Conservation (phyloP, 2,329 filamentous ascomycete genomes). For the Penicillium glabrum region DNA sequence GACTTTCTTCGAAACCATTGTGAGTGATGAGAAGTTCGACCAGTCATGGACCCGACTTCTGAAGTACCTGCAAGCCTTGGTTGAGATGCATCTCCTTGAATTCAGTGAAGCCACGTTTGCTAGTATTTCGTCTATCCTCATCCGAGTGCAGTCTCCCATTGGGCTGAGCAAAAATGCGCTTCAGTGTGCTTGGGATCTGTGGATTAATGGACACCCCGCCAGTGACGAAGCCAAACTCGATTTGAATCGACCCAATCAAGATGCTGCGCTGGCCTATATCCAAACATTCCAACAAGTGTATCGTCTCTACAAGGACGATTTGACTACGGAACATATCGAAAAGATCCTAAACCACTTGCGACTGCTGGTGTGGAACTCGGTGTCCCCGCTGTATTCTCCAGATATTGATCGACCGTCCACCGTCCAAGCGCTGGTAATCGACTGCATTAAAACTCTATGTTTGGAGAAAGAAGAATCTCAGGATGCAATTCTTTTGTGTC, state of each 20-base stretch:
- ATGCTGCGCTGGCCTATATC: conserved; percentile 82
- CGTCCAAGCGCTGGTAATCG: conserved; percentile 35
- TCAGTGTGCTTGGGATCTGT: conserved; percentile 66
- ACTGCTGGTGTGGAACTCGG: conserved; percentile 70
- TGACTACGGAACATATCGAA: conserved; percentile 63
- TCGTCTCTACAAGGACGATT: conserved; percentile 64
- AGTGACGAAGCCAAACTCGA: conserved; percentile 44
- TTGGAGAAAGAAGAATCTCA: conserved; percentile 39
- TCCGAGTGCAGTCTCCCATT: conserved; percentile 45
- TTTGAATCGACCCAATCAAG: conserved; percentile 66
- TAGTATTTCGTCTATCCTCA: conserved; percentile 63
- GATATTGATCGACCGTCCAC: conserved; percentile 40
- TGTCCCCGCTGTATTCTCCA: conserved; percentile 39
- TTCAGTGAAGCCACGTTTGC: conserved; percentile 71
- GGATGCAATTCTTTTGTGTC: conserved; percentile 38
- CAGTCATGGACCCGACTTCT: conserved; percentile 75
- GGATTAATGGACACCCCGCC: conserved; percentile 65
- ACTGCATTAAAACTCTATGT: conserved; percentile 37
- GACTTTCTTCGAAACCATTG: conserved; percentile 73
- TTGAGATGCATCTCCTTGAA: conserved; percentile 65
- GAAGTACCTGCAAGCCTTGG: conserved; percentile 63
- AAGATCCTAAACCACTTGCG: conserved; percentile 71
- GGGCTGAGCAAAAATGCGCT: conserved; percentile 51
- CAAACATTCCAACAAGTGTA: conserved; percentile 75
- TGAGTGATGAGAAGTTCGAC: conserved; percentile 65